phyloP scores from a whole-genome alignment of 192 early-diverging fungal species.

The Rhizophagus sp. region DNA sequence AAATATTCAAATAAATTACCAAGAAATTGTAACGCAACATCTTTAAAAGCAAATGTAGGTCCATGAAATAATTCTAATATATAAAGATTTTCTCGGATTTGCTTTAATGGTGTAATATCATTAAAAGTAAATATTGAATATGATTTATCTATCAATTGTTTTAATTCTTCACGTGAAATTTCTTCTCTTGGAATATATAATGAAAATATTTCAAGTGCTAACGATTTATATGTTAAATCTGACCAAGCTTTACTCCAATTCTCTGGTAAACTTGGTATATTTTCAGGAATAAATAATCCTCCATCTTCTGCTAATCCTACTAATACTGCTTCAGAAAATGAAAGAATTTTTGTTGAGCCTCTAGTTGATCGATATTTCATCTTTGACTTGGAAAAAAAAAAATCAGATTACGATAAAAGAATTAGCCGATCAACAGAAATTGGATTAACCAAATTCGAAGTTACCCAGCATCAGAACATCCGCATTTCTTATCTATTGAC shows the following conservation, averaged over 20 bases:
- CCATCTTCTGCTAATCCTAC: conserved; percentile 91
- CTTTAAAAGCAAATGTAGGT: conserved; percentile 98
- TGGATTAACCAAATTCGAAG: too few species aligned
- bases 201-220: conserved; percentile 85
- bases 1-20: conserved; percentile 99
- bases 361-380: conserved; percentile 95
- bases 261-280: conserved; percentile 69
- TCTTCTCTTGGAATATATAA: conserved; percentile 80
- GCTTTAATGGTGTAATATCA: conserved; percentile 76
- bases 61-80: conserved; percentile 96
- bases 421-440: too few species aligned
- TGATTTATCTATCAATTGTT: conserved; percentile 64
- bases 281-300: conserved; percentile 89
- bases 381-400: conserved; percentile 5
- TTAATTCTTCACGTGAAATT: conserved; percentile 74
- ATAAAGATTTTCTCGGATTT: conserved; percentile 63
- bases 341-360: conserved; percentile 63
- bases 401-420: background rate
- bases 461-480: too few species aligned
- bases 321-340: conserved; percentile 92
- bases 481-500: too few species aligned
- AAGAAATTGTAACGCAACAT: conserved; percentile 94
- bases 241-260: conserved; percentile 77
- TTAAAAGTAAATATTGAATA: conserved; percentile 78
- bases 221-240: conserved; percentile 70